Conservation (phyloP, 1,284 basidiomycete species). For the Ceratobasidium theobromae region DNA sequence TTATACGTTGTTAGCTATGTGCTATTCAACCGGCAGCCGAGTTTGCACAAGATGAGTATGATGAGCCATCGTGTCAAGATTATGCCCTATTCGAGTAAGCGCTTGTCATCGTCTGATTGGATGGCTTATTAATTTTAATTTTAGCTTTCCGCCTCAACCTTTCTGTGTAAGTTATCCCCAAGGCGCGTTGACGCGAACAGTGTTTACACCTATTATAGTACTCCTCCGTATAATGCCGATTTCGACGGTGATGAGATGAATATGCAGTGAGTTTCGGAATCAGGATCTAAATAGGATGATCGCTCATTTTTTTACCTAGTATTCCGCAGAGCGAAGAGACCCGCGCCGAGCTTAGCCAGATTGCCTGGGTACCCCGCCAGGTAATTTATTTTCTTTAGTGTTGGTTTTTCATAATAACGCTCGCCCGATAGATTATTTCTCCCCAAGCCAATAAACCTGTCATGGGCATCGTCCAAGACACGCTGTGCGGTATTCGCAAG, state of each 20-base stretch:
- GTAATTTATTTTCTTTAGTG: no score
- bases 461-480: constrained; percentile 99
- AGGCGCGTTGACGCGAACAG: constrained; percentile 33
- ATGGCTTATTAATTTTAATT: constrained; percentile 31
- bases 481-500: constrained; percentile 95
- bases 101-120: not conserved
- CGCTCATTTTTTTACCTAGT: constrained; percentile 51
- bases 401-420: not conserved
- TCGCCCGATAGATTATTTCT: constrained; percentile 79
- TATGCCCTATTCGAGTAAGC: constrained; percentile 98
- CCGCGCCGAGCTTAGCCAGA: constrained; percentile 95
- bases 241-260: constrained; percentile 99
- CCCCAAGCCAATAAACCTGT: constrained; percentile 99
- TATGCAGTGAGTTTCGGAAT: constrained; percentile 77
- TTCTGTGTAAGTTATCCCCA: constrained; percentile 73
- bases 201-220: constrained; percentile 51
- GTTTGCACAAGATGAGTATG: constrained; percentile 99
- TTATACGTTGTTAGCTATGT: constrained; percentile 65
- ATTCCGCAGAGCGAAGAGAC: constrained; percentile 99
- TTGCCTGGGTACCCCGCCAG: constrained; percentile 98
- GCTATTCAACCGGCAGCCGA: constrained; percentile 97
- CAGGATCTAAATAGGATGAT: not conserved
- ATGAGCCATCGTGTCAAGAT: constrained; percentile 98
- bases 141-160: constrained; percentile 94
- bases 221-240: constrained; percentile 92